These are phyloP conservation scores for Calonectria ilicicola DNA, from an alignment of 2,329 filamentous ascomycete species.

Conservation along the genomic window DNA sequence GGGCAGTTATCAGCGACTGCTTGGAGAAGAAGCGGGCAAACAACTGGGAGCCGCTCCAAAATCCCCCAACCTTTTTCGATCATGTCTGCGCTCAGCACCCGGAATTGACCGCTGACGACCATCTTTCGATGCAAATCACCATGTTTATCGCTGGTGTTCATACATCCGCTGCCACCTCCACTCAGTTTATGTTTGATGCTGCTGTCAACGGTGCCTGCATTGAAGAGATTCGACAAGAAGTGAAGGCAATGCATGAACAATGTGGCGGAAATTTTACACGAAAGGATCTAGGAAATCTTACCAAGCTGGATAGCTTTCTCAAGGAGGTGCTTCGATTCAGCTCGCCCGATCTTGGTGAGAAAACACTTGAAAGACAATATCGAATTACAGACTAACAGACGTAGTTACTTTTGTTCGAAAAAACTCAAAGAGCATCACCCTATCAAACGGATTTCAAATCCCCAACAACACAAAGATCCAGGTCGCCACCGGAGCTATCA, in stretches of 20 bases:
- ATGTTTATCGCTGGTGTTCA: not conserved
- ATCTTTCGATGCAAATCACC: not conserved
- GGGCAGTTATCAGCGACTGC: not conserved
- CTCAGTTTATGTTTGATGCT: not conserved
- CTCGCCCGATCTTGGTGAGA: not conserved
- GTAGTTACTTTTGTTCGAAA: not conserved
- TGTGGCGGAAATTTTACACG: not conserved
- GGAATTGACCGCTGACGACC: not conserved
- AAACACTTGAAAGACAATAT: too few species aligned
- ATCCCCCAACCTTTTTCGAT: not conserved
- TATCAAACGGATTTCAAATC: not conserved
- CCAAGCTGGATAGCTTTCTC: not conserved
- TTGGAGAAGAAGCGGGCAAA: not conserved
- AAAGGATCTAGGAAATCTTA: not conserved
- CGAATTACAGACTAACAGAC: not conserved
- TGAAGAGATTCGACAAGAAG: not conserved
- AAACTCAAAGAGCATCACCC: not conserved
- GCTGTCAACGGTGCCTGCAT: not conserved
- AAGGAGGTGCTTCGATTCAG: not conserved
- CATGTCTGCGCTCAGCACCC: not conserved
- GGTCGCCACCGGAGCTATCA: not conserved
- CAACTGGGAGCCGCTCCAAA: not conserved
- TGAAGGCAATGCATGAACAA: not conserved
- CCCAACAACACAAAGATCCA: not conserved
- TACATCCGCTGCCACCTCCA: not conserved